Evolutionary conservation across 139 green algal genomes (phyloP), one percentile per base, ranked within the genome.

Genomic region (Ulvella scutata): DNA sequence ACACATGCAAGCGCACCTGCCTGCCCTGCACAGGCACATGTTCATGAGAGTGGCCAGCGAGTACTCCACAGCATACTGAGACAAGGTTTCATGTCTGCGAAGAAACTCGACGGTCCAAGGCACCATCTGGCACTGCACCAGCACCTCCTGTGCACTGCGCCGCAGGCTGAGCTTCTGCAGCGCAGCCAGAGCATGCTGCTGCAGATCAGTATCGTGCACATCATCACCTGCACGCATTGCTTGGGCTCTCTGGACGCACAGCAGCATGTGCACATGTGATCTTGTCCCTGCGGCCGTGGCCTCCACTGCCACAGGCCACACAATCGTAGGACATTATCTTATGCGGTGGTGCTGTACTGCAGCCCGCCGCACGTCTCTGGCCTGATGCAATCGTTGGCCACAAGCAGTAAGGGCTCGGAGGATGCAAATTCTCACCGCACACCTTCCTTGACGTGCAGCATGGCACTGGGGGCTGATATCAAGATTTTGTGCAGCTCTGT

Each of bases 161-260:
- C 35, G 61, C 37, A 79, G 59, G 75, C 60, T 75, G 4, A 79
- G 60, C 75, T 79, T 79, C 60, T 79, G 75, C 23, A 79, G 75
- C 38, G 75, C 75, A 28, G 38, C 75, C 36, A 79, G 60, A 35
- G 60, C 59, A 39, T 61, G 60, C 38, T 79, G 75, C 43, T 72
- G 40, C 37, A 75, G 17, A n/a, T 44, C 34, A 0, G 43, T 79
- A 61, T 79, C 75, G n/a, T 38, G 28, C 10, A 40, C 35, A 20
- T 43, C 62, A 23, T 74, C 62, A 10, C 35, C 33, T 74, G 62
- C 62, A 74, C 20, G 17, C n/a, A n/a, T n/a, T n/a, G n/a, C n/a
- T n/a, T n/a, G n/a, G n/a, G n/a, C n/a, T n/a, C n/a, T n/a, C n/a
- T n/a, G n/a, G n/a, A n/a, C n/a, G n/a, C n/a, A n/a, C n/a, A n/a